phyloP scores from a whole-genome alignment of 2,329 filamentous ascomycete species.

The Penicillium sp. region DNA sequence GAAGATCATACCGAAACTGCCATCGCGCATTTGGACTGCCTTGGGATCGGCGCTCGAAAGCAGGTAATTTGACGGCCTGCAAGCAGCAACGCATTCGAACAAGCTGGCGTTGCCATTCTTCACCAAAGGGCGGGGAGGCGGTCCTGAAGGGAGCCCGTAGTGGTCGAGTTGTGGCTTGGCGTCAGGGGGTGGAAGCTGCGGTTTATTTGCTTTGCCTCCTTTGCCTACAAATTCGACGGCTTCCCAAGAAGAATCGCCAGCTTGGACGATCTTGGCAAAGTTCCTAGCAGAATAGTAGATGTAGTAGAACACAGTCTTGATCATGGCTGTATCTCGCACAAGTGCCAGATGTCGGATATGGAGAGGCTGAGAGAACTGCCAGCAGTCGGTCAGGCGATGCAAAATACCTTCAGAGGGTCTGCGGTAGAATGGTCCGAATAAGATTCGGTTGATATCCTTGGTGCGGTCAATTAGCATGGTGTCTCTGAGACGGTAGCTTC shows the following conservation, averaged over 20 bases:
- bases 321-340: constrained; percentile 51
- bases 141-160: constrained; percentile 46
- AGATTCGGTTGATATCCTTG: constrained; percentile 39
- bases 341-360: constrained; percentile 55
- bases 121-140: constrained; percentile 33
- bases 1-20: constrained; percentile 29
- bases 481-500: neutral
- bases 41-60: constrained; percentile 35
- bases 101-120: constrained; percentile 44
- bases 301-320: constrained; percentile 48
- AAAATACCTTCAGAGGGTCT: constrained; percentile 53
- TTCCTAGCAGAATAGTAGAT: constrained; percentile 52
- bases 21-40: constrained; percentile 26
- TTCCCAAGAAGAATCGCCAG: constrained; percentile 50
- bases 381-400: constrained; percentile 51
- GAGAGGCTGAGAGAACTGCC: constrained; percentile 55
- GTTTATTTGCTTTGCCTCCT: constrained; percentile 28
- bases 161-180: constrained; percentile 39
- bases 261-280: constrained; percentile 51
- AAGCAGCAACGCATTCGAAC: constrained; percentile 35
- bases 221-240: constrained; percentile 43
- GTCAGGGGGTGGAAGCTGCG: constrained; percentile 29
- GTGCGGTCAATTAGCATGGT: neutral
- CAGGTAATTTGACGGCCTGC: constrained; percentile 33
- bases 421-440: constrained; percentile 51